Conservation (phyloP, 805 yeast genomes). For the Metschnikowia lachancei region DNA sequence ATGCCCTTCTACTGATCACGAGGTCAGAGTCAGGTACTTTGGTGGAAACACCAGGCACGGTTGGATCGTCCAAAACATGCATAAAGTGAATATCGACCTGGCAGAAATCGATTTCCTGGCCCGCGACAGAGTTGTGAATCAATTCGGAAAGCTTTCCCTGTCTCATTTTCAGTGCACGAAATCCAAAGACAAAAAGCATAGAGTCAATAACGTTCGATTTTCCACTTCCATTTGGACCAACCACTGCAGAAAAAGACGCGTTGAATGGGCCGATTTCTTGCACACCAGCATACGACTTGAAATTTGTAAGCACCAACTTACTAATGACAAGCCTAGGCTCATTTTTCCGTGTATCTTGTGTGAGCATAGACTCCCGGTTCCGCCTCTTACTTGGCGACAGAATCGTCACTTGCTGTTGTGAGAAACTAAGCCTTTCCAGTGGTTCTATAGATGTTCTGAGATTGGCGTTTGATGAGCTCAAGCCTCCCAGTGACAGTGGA, state of each 20-base stretch:
- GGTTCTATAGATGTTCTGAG: conserved; percentile 6
- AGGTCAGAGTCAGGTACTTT: conserved; percentile 56
- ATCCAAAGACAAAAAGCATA: conserved; percentile 93
- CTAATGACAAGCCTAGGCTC: conserved; percentile 71
- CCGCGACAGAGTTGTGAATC: conserved; percentile 82
- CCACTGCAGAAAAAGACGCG: conserved; percentile 91
- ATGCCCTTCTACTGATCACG: conserved; percentile 78
- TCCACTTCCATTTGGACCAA: conserved; percentile 98
- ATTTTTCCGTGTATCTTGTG: conserved; percentile 15
- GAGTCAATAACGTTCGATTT: conserved; percentile 97
- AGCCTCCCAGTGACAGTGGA: conserved; percentile 1
- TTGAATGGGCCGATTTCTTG: conserved; percentile 95
- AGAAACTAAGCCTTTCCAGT: conserved; percentile 24
- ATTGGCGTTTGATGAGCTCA: not conserved
- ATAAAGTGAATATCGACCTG: conserved; percentile 89
- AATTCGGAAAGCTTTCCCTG: conserved; percentile 90
- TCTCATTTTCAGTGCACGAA: conserved; percentile 94
- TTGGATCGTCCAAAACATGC: conserved; percentile 61
- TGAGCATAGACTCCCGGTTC: conserved; percentile 17
- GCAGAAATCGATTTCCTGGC: conserved; percentile 60
- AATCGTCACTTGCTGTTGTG: conserved; percentile 22
- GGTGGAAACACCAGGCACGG: conserved; percentile 31
- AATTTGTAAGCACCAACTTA: conserved; percentile 71
- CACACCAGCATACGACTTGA: conserved; percentile 92
- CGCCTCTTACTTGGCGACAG: conserved; percentile 32